Evolutionary conservation across 208 protist species (phyloP).

Genomic region (Blastocrithidia nonstop): DNA sequence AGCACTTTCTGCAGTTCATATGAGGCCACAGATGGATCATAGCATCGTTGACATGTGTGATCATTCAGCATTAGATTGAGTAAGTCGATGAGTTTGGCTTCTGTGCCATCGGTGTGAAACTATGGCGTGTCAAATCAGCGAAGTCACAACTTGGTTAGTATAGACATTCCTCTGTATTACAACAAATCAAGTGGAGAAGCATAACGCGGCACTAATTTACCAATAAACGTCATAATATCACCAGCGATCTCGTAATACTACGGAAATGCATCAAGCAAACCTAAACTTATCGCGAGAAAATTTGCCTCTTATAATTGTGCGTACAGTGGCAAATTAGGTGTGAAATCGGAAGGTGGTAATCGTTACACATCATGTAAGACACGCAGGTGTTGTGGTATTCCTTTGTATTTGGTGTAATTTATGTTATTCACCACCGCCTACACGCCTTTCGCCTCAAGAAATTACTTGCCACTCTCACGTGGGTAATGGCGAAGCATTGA

Average conservation of each 20-base stretch:
- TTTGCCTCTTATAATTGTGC: slow-evolving; percentile 51
- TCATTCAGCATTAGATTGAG: slow-evolving; percentile 69
- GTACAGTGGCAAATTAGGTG: slow-evolving; percentile 17
- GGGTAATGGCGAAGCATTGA: slow-evolving; percentile 79
- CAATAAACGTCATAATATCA: slow-evolving; percentile 37
- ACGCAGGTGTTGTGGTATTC: slow-evolving; percentile 76
- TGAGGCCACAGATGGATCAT: slow-evolving; percentile 66
- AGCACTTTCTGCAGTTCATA: slow-evolving; percentile 75
- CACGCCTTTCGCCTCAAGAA: slow-evolving; percentile 55
- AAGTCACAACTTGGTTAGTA: slow-evolving; percentile 77
- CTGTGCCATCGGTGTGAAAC: slow-evolving; percentile 67
- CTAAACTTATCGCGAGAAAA: slow-evolving; percentile 67
- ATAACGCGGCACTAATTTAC: slow-evolving; percentile 35
- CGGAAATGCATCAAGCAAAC: slow-evolving; percentile 65
- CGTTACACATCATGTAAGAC: slow-evolving; percentile 57
- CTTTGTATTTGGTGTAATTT: slow-evolving; percentile 78
- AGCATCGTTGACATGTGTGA: slow-evolving; percentile 59
- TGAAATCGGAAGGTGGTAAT: slow-evolving; percentile 16
- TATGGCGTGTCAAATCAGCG: slow-evolving; percentile 51
- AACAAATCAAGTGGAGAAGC: slow-evolving; percentile 54
- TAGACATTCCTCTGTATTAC: slow-evolving; percentile 76
- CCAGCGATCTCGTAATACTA: slow-evolving; percentile 69
- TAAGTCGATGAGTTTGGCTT: slow-evolving; percentile 28
- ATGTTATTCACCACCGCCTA: slow-evolving; percentile 64
- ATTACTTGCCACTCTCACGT: slow-evolving; percentile 57